A percentile compares a stretch with the other conserved stretches of the same genome.
Conservation (phyloP, 345 rosid genomes). For the Populus ilicifolia region DNA sequence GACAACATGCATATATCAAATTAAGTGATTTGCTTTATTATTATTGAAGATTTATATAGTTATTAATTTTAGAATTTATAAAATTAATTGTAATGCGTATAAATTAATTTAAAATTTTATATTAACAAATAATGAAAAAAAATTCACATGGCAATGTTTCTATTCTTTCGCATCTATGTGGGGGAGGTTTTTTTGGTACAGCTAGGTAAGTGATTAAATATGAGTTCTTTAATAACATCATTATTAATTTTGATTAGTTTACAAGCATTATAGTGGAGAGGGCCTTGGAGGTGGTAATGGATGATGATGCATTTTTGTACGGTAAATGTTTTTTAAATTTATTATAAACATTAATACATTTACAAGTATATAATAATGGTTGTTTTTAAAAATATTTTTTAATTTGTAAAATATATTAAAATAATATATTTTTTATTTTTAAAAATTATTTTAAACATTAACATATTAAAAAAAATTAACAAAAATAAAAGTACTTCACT, state of each 20-base stretch:
- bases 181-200: background rate
- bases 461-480: too few species aligned
- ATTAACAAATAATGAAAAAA: too few species aligned
- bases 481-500: too few species aligned
- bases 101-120: too few species aligned
- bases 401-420: too few species aligned
- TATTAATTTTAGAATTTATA: too few species aligned
- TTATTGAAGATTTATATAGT: fast-evolving
- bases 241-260: conserved; percentile 6
- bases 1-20: too few species aligned
- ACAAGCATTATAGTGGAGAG: background rate
- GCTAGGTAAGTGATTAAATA: background rate
- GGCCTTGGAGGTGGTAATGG: background rate
- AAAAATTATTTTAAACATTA: too few species aligned
- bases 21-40: fast-evolving
- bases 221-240: background rate
- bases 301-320: background rate
- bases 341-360: too few species aligned
- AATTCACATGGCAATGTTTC: background rate
- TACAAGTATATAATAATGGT: fast-evolving
- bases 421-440: too few species aligned
- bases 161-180: background rate
- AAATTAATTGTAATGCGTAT: fast-evolving
- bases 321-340: background rate
- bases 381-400: too few species aligned